Evolutionary conservation across 1,139 yeast genomes (phyloP).

Genomic region (Scheffersomyces quercinus): DNA sequence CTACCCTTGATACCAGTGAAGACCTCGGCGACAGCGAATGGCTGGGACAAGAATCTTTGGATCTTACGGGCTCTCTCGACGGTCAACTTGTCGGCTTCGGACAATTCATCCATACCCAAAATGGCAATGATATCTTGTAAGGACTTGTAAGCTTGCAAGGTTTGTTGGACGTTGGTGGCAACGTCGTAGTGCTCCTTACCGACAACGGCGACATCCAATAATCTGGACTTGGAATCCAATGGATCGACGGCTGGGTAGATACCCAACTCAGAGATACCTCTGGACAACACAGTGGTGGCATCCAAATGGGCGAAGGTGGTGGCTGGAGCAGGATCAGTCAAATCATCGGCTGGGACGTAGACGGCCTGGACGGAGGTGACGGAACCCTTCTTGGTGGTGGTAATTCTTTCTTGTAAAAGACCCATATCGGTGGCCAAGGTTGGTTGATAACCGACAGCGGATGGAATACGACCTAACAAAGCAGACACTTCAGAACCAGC

Average conservation of each 20-base stretch:
- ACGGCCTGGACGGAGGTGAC: constrained; percentile 99
- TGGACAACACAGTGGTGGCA: constrained; percentile 99
- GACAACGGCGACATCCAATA: constrained; percentile 93
- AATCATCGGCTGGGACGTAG: constrained; percentile 99
- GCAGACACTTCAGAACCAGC: constrained; percentile 99
- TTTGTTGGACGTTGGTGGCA: constrained; percentile 95
- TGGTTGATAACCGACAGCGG: constrained; percentile 99
- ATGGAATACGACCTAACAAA: constrained; percentile 99
- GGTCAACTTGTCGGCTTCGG: constrained; percentile 96
- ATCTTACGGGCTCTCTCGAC: constrained; percentile 99
- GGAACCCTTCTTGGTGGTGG: constrained; percentile 99
- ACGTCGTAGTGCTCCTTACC: constrained; percentile 98
- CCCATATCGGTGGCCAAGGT: constrained; percentile 99
- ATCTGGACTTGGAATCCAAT: constrained; percentile 98
- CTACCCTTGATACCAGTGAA: constrained; percentile 99
- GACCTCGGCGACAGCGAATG: constrained; percentile 99
- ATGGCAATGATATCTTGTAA: constrained; percentile 99
- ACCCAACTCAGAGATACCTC: constrained; percentile 99
- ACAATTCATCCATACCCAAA: constrained; percentile 99
- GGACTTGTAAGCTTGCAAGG: constrained; percentile 99
- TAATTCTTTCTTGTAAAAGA: constrained; percentile 99
- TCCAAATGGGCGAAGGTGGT: constrained; percentile 99
- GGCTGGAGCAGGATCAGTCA: constrained; percentile 99
- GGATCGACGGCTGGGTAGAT: constrained; percentile 99
- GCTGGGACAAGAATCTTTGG: constrained; percentile 99